phyloP scores from a whole-genome alignment of 768 basidiomycete species.

The Kondoa malvinella region DNA sequence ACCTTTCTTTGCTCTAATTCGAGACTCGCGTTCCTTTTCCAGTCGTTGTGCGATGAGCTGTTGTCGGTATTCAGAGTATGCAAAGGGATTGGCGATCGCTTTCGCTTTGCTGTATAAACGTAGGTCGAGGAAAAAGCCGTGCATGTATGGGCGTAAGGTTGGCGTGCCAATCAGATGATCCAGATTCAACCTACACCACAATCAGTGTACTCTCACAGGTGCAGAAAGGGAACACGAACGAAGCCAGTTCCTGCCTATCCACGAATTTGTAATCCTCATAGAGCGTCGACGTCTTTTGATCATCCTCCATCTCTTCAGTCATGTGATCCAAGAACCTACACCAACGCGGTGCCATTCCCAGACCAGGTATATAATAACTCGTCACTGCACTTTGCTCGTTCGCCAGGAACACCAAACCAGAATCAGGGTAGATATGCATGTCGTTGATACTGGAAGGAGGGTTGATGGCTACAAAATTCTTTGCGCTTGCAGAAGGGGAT shows the following conservation, averaged over 20 bases:
- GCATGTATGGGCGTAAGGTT: constrained; percentile 97
- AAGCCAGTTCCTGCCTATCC: constrained; percentile 64
- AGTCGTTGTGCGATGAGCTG: constrained; percentile 71
- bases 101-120: constrained; percentile 91
- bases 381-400: constrained; percentile 96
- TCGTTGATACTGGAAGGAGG: constrained; percentile 79
- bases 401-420: constrained; percentile 74
- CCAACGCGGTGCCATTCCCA: constrained; percentile 93
- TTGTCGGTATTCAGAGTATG: constrained; percentile 84
- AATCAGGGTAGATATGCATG: constrained; percentile 71
- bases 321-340: constrained; percentile 94
- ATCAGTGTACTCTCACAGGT: background rate
- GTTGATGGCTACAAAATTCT: constrained; percentile 81
- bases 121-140: constrained; percentile 93
- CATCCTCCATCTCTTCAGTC: constrained; percentile 89
- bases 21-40: constrained; percentile 79
- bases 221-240: constrained; percentile 39
- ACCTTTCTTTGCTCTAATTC: constrained; percentile 70
- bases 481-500: constrained; percentile 38
- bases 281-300: constrained; percentile 49
- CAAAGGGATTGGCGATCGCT: constrained; percentile 88
- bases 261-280: constrained; percentile 98
- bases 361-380: constrained; percentile 83
- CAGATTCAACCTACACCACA: constrained; percentile 56
- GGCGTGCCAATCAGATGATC: constrained; percentile 88